Evolutionary conservation across 2,329 filamentous ascomycete genomes (phyloP).

Genomic region (Aspergillus luchuensis): DNA sequence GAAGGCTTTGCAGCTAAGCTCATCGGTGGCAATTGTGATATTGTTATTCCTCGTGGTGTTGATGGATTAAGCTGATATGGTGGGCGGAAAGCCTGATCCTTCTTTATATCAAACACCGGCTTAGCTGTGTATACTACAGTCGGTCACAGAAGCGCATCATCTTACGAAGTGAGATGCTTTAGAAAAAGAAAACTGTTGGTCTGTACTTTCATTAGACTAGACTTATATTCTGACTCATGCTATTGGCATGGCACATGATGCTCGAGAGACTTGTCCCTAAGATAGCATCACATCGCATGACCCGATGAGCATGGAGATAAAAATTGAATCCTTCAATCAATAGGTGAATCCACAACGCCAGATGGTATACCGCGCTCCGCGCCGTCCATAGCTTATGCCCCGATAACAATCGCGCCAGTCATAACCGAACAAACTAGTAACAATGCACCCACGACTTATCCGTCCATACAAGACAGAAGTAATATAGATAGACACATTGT

Average conservation of each 20-base stretch:
- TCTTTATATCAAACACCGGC: neutral
- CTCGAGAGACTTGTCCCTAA: neutral
- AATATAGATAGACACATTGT: no score
- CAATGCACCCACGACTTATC: neutral
- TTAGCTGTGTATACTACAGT: neutral
- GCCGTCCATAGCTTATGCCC: no score
- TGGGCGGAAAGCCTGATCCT: no score
- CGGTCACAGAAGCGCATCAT: neutral
- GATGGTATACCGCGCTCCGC: no score
- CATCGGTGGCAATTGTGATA: slow-evolving; percentile 8
- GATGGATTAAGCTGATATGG: neutral
- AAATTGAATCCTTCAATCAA: no score
- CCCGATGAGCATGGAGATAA: no score
- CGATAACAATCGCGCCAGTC: no score
- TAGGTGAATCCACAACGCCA: no score
- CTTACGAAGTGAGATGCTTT: neutral
- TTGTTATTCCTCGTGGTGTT: slow-evolving; percentile 14
- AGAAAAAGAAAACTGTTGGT: neutral
- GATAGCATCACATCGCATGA: no score
- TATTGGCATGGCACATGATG: neutral
- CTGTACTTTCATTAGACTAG: slow-evolving; percentile 1
- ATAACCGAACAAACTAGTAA: no score
- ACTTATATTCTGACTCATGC: neutral
- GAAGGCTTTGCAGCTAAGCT: neutral
- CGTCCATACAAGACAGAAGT: neutral